phyloP scores from a whole-genome alignment of 345 rosid species.

The Linum tenue region DNA sequence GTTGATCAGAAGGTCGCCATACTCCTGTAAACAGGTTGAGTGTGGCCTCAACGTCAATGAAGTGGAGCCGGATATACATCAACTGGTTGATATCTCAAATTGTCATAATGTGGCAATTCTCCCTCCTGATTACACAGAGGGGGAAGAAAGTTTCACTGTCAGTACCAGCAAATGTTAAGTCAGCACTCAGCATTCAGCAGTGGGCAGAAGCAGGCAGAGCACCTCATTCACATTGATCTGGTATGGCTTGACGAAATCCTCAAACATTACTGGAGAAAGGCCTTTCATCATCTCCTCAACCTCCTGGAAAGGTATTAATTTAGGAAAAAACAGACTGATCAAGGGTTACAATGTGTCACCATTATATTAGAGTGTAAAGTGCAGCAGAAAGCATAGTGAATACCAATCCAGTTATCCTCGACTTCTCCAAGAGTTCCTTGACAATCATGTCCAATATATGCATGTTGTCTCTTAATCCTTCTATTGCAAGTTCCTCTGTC shows the following conservation, averaged over 20 bases:
- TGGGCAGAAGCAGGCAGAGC: conserved; percentile 10
- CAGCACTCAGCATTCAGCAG: background rate
- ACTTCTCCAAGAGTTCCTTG: conserved; percentile 54
- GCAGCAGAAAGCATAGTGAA: conserved; percentile 4
- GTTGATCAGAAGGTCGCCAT: background rate
- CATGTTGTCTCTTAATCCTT: conserved; percentile 60
- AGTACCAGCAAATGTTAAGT: background rate
- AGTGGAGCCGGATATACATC: conserved; percentile 78
- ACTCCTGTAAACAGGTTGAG: background rate
- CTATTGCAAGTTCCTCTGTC: conserved; percentile 88
- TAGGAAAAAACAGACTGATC: conserved; percentile 2
- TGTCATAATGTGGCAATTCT: conserved; percentile 57
- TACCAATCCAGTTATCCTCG: conserved; percentile 97
- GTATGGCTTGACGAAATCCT: conserved; percentile 80
- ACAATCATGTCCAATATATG: conserved; percentile 67
- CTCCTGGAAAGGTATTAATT: conserved; percentile 37
- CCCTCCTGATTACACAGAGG: conserved; percentile 43
- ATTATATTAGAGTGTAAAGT: background rate
- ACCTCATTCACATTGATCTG: conserved; percentile 70
- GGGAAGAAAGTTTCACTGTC: background rate
- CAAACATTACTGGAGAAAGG: conserved; percentile 63
- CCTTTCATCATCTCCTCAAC: conserved; percentile 64
- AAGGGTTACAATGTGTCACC: background rate
- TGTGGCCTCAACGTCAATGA: conserved; percentile 39
- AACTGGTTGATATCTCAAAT: conserved; percentile 55